A percentile compares a stretch with the other conserved stretches of the same genome.
These are phyloP conservation scores for Suhomyces tanzawaensis DNA, from an alignment of 805 yeast genomes.

Conservation along the genomic window DNA sequence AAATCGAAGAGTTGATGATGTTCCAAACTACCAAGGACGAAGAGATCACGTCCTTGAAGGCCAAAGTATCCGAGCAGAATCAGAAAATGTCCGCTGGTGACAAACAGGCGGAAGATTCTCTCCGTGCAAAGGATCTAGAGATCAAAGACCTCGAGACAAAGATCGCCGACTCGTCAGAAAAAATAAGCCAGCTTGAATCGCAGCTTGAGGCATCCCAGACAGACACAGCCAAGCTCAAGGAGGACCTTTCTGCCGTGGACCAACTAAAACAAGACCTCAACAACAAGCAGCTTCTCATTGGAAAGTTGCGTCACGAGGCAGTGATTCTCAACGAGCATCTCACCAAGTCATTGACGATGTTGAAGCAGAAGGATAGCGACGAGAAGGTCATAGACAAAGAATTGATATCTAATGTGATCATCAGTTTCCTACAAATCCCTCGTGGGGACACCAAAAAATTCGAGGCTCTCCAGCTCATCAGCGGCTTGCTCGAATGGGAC, in stretches of 20 bases:
- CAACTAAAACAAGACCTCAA: conserved; percentile 53
- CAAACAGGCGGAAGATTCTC: background rate
- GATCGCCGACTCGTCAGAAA: conserved; percentile 15
- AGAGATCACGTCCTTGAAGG: conserved; percentile 2
- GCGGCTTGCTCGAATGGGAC: conserved; percentile 86
- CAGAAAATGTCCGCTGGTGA: background rate
- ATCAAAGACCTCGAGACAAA: conserved; percentile 24
- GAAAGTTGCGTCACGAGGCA: conserved; percentile 92
- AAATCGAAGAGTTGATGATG: conserved; percentile 45
- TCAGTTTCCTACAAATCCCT: conserved; percentile 83
- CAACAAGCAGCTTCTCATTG: conserved; percentile 70
- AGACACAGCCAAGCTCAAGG: conserved; percentile 13
- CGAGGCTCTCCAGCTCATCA: conserved; percentile 82
- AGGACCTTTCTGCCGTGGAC: conserved; percentile 37
- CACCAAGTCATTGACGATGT: conserved; percentile 85
- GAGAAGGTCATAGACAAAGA: conserved; percentile 84
- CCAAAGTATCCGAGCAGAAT: background rate
- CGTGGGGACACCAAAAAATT: conserved; percentile 93
- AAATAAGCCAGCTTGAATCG: conserved; percentile 12
- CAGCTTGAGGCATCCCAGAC: conserved; percentile 14
- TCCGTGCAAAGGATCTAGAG: conserved; percentile 15
- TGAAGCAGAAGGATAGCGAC: conserved; percentile 67
- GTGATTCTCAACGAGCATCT: conserved; percentile 90
- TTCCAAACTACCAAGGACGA: conserved; percentile 31
- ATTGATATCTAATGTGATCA: conserved; percentile 77